Conservation (phyloP, 768 basidiomycete genomes). For the Albatrellus ellisii region DNA sequence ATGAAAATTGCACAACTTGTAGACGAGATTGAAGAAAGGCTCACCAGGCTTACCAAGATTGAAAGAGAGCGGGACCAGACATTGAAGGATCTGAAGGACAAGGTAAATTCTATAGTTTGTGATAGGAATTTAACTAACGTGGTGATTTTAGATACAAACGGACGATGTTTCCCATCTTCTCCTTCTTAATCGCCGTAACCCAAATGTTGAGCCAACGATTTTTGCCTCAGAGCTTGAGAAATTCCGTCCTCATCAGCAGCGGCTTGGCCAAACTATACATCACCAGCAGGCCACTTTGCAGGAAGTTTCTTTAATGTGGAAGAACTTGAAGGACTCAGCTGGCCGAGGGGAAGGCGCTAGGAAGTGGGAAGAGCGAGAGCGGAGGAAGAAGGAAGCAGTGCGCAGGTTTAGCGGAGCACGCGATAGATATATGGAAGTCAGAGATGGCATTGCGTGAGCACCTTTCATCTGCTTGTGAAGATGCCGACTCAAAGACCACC, state of each 20-base stretch:
- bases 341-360: conserved; percentile 66
- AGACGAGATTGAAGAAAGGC: conserved; percentile 61
- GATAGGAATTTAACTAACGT: conserved; percentile 1
- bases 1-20: conserved; percentile 55
- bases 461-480: conserved; percentile 5
- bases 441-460: conserved; percentile 72
- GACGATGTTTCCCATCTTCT: conserved; percentile 96
- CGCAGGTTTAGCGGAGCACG: conserved; percentile 61
- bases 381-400: conserved; percentile 61
- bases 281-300: conserved; percentile 64
- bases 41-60: conserved; percentile 73
- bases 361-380: conserved; percentile 76
- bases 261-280: conserved; percentile 63
- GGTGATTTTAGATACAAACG: conserved; percentile 56
- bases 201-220: conserved; percentile 70
- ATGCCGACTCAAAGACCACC: conserved; percentile 4
- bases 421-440: conserved; percentile 78
- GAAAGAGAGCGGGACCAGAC: conserved; percentile 76
- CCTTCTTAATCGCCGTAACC: conserved; percentile 79
- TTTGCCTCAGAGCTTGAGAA: conserved; percentile 95
- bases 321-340: conserved; percentile 54
- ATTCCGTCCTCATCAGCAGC: conserved; percentile 83
- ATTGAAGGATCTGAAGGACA: conserved; percentile 91
- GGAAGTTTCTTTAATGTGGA: conserved; percentile 67
- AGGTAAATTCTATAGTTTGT: conserved; percentile 33